These are phyloP conservation scores for Piloderma croceum DNA, from an alignment of 768 basidiomycete species.

Conservation along the genomic window DNA sequence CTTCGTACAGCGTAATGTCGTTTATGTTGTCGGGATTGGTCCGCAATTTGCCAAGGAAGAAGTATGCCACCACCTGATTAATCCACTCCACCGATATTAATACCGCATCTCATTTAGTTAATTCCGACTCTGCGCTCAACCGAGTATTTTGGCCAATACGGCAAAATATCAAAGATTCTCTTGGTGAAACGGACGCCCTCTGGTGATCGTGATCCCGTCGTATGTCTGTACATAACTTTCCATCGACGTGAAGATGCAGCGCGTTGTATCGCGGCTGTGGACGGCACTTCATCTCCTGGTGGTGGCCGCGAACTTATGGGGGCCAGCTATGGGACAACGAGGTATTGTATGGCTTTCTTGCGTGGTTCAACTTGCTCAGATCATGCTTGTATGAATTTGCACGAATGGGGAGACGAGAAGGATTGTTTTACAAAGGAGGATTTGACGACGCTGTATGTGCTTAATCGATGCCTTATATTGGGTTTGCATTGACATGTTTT, in stretches of 20 bases:
- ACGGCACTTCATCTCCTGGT: conserved; percentile 86
- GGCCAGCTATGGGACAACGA: conserved; percentile 93
- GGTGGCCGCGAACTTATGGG: conserved; percentile 86
- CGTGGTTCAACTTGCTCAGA: conserved; percentile 80
- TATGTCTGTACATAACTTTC: conserved; percentile 97
- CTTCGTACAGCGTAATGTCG: conserved; percentile 94
- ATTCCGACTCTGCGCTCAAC: conserved; percentile 89
- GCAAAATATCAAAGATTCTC: conserved; percentile 93
- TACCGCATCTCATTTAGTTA: conserved; percentile 42
- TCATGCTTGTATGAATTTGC: conserved; percentile 87
- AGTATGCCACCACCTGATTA: conserved; percentile 42
- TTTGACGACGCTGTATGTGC: conserved; percentile 82
- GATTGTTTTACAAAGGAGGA: conserved; percentile 98
- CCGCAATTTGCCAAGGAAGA: conserved; percentile 94
- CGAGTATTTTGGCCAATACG: conserved; percentile 98
- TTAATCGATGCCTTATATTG: conserved; percentile 15
- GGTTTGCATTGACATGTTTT: conserved; percentile 3
- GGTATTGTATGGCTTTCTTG: conserved; percentile 96
- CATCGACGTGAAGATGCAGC: conserved; percentile 92
- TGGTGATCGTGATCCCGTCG: conserved; percentile 63
- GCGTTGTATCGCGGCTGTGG: conserved; percentile 86
- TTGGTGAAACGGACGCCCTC: conserved; percentile 84
- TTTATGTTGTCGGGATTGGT: conserved; percentile 94
- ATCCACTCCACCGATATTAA: conserved; percentile 8
- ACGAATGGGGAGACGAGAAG: conserved; percentile 98